Percentiles rank a stretch among this genome's conserved stretches.
These are phyloP conservation scores for Theileria annulata DNA, from an alignment of 169 alveolate species.

Conservation along the genomic window DNA sequence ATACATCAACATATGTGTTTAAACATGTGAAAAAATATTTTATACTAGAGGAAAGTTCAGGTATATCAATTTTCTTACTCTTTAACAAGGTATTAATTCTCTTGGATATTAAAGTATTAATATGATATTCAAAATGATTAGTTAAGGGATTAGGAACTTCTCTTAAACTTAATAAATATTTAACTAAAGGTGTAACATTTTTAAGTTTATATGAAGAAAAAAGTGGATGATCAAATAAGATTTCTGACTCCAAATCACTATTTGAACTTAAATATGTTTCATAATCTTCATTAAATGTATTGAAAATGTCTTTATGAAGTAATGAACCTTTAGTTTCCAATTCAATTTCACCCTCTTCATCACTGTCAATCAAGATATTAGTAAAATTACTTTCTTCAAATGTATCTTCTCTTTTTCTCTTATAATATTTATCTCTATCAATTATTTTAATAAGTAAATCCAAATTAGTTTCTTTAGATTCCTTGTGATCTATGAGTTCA, in stretches of 20 bases:
- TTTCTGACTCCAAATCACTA: neutral
- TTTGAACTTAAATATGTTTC: constrained; percentile 39
- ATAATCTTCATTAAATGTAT: constrained; percentile 47
- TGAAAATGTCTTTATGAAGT: constrained; percentile 17
- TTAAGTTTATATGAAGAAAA: constrained; percentile 24
- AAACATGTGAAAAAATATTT: constrained; percentile 48
- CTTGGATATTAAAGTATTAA: constrained; percentile 10
- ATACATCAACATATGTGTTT: constrained; percentile 57
- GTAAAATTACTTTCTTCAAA: neutral
- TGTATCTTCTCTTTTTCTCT: constrained; percentile 18
- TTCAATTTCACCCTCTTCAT: constrained; percentile 49
- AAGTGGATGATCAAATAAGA: constrained; percentile 6
- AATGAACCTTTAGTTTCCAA: constrained; percentile 14
- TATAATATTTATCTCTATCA: constrained; percentile 8
- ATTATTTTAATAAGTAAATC: constrained; percentile 15
- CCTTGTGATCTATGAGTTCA: neutral
- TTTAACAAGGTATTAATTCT: constrained; percentile 14
- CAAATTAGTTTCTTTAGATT: neutral
- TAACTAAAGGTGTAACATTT: constrained; percentile 33
- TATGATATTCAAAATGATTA: neutral
- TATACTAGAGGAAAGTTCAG: constrained; percentile 9
- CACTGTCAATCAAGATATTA: neutral
- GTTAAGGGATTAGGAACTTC: constrained; percentile 33
- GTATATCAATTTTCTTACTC: neutral
- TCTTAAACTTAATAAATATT: constrained; percentile 7